Evolutionary conservation across 2,329 filamentous ascomycete species (phyloP).

Genomic region (Chrysoporthe cubensis): DNA sequence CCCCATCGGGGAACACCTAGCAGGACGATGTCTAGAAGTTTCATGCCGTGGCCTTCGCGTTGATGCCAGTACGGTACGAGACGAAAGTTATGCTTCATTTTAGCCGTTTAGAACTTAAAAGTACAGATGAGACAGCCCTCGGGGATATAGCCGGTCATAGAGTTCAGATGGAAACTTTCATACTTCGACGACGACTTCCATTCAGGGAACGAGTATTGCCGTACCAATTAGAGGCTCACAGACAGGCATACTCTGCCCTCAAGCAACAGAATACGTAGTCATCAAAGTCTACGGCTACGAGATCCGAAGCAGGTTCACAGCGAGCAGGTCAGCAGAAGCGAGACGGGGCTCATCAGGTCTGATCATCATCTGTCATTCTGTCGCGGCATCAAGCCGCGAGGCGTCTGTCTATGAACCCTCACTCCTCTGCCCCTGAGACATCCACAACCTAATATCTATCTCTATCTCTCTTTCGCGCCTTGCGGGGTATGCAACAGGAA

Average conservation of each 20-base stretch:
- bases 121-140: neutral
- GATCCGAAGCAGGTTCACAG: neutral
- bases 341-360: neutral
- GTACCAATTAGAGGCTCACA: neutral
- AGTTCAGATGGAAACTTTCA: neutral
- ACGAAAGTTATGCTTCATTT: neutral
- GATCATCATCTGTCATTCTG: neutral
- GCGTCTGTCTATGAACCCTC: neutral
- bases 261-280: neutral
- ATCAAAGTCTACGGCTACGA: neutral
- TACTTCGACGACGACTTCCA: neutral
- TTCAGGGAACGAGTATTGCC: neutral
- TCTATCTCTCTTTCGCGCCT: neutral
- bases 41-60: neutral
- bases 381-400: conserved; percentile 5
- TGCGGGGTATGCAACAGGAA: conserved; percentile 17
- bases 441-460: conserved; percentile 5
- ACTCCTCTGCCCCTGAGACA: neutral
- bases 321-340: neutral
- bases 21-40: neutral
- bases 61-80: neutral
- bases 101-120: neutral
- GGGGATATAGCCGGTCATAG: neutral
- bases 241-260: neutral
- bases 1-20: neutral